phyloP scores from a whole-genome alignment of 331 rosid genomes.

The Telfairia occidentalis region DNA sequence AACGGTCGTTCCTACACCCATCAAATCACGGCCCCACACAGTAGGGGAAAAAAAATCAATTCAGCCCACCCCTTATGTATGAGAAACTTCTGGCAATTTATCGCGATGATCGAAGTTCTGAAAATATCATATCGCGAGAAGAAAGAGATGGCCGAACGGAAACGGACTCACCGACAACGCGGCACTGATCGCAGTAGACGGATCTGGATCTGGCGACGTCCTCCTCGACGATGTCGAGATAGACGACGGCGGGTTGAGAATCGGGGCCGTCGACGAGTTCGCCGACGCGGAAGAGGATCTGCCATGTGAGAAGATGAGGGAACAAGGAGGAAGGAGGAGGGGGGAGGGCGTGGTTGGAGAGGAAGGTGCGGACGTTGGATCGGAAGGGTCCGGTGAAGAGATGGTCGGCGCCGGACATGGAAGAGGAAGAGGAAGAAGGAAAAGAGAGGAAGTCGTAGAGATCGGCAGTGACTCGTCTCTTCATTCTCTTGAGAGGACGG shows the following conservation, averaged over 20 bases:
- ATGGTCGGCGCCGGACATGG: conserved; percentile 17
- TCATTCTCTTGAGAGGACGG: conserved; percentile 70
- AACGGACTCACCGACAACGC: conserved; percentile 78
- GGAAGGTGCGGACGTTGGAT: conserved; percentile 40
- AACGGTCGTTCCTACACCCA: neutral
- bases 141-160: neutral
- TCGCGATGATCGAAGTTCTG: too few relatives aligned
- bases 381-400: conserved; percentile 52
- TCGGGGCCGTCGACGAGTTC: conserved; percentile 35
- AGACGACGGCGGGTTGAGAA: conserved; percentile 37
- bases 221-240: conserved; percentile 81
- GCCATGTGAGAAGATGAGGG: conserved; percentile 84
- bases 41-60: neutral
- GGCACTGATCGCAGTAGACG: conserved; percentile 86
- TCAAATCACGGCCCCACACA: conserved; percentile 1
- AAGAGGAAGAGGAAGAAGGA: conserved; percentile 20
- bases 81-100: too few relatives aligned
- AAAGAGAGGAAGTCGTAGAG: conserved; percentile 61
- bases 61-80: too few relatives aligned
- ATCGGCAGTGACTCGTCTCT: conserved; percentile 80
- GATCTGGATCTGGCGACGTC: conserved; percentile 91
- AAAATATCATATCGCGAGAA: too few relatives aligned
- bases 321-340: conserved; percentile 79
- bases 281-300: conserved; percentile 63
- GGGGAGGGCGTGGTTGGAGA: conserved; percentile 58